These are phyloP conservation scores for Bryoerythrophyllum caledonicum DNA, from an alignment of 225 moss, liverwort and hornwort species.

Conservation along the genomic window DNA sequence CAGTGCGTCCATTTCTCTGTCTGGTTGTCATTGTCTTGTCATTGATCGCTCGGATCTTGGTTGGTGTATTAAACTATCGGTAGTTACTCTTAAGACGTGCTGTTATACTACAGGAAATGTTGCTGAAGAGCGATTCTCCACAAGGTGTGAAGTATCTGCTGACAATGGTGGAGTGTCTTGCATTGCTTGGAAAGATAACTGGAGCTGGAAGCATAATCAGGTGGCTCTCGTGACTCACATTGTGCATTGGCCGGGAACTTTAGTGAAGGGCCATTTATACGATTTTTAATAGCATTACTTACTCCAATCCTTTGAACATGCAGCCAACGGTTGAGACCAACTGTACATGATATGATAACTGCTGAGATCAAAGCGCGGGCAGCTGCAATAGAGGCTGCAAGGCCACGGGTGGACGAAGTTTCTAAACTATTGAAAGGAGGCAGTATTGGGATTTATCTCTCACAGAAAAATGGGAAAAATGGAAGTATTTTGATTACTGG, in stretches of 20 bases:
- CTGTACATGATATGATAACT: constrained; percentile 92
- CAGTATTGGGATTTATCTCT: constrained; percentile 57
- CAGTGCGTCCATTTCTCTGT: constrained; percentile 46
- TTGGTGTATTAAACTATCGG: neutral
- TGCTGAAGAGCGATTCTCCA: constrained; percentile 84
- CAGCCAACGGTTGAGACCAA: constrained; percentile 97
- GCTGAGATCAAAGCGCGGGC: constrained; percentile 94
- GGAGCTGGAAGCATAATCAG: constrained; percentile 92
- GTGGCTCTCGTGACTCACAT: constrained; percentile 36
- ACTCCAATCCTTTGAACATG: constrained; percentile 26
- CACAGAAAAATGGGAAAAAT: constrained; percentile 54
- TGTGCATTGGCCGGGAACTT: neutral
- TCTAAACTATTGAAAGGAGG: constrained; percentile 77
- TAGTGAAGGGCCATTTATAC: neutral
- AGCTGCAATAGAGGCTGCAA: constrained; percentile 93
- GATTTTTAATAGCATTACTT: constrained; percentile 10
- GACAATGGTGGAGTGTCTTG: constrained; percentile 97
- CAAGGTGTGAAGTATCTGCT: constrained; percentile 91
- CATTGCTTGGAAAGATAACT: constrained; percentile 88
- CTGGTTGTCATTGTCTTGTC: constrained; percentile 13
- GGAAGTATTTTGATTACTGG: constrained; percentile 67
- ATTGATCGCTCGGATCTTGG: constrained; percentile 16
- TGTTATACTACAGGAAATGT: constrained; percentile 68
- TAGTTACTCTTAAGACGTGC: constrained; percentile 5
- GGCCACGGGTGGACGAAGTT: constrained; percentile 97